These are phyloP conservation scores for Penicillium fimorum DNA, from an alignment of 495 filamentous ascomycete species.

Conservation along the genomic window DNA sequence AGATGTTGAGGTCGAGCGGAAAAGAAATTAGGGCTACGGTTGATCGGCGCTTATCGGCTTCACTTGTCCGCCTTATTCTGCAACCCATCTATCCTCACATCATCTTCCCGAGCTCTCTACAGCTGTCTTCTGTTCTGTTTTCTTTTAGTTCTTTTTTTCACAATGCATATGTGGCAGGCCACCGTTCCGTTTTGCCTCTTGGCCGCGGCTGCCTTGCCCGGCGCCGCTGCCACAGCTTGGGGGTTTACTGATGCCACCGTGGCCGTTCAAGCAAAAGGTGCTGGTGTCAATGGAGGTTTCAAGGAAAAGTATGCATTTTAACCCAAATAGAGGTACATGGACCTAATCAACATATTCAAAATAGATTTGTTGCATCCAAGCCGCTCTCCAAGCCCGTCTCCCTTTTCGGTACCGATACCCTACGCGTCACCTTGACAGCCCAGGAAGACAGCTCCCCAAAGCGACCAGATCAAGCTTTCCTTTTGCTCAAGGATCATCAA, in stretches of 20 bases:
- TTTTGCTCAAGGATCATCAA: constrained; percentile 70
- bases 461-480: constrained; percentile 89
- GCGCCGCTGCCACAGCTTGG: constrained; percentile 71
- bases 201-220: constrained; percentile 38
- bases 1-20: constrained; percentile 26
- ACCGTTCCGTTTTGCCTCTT: constrained; percentile 42
- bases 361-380: constrained; percentile 62
- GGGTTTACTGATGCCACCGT: constrained; percentile 82
- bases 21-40: constrained; percentile 38
- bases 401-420: constrained; percentile 65
- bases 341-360: constrained; percentile 15
- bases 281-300: constrained; percentile 57
- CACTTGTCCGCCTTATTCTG: constrained; percentile 34
- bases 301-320: constrained; percentile 65
- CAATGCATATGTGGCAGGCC: constrained; percentile 45
- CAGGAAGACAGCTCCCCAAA: constrained; percentile 75
- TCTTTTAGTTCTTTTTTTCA: constrained; percentile 17
- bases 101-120: constrained; percentile 5
- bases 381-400: constrained; percentile 62
- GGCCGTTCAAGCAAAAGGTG: constrained; percentile 68
- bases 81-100: constrained; percentile 16
- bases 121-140: constrained; percentile 11
- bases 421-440: constrained; percentile 79
- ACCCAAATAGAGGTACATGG: neutral
- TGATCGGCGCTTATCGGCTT: constrained; percentile 33